Conservation (phyloP, 164 flowering plant genomes). For the Annona cherimola region DNA sequence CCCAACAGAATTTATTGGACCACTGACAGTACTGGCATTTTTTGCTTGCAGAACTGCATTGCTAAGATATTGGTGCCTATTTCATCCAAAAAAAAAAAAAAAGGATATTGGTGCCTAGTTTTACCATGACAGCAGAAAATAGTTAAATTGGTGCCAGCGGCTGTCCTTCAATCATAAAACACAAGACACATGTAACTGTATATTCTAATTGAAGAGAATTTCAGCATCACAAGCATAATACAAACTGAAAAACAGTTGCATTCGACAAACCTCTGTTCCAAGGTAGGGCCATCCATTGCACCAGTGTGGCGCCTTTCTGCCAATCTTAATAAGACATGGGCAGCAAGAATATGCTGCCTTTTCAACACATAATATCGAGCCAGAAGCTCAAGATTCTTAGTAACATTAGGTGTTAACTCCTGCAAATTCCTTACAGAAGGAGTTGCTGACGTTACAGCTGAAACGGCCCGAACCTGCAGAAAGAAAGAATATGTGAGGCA, state of each 20-base stretch:
- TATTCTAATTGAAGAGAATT: background rate
- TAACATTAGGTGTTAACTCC: constrained; percentile 39
- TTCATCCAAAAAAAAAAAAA: constrained; percentile 8
- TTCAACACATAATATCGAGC: constrained; percentile 91
- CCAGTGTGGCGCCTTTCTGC: constrained; percentile 81
- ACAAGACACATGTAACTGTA: background rate
- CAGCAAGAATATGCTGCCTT: constrained; percentile 88
- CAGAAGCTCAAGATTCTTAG: constrained; percentile 80
- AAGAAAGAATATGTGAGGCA: background rate
- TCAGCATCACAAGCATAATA: background rate
- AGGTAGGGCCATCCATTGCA: constrained; percentile 47
- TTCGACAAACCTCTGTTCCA: constrained; percentile 64
- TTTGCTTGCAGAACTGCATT: constrained; percentile 97
- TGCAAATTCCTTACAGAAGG: constrained; percentile 44
- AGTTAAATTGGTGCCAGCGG: background rate
- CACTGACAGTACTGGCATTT: constrained; percentile 57
- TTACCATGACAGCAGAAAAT: constrained; percentile 7
- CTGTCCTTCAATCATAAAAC: background rate
- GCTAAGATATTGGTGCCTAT: constrained; percentile 88
- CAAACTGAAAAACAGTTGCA: background rate
- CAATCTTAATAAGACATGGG: constrained; percentile 76
- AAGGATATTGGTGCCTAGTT: constrained; percentile 52
- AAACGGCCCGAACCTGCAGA: constrained; percentile 45
- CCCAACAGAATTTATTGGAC: constrained; percentile 40
- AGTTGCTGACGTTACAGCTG: constrained; percentile 36